phyloP scores from a whole-genome alignment of 805 yeast species.

The Ascoidea tarda region DNA sequence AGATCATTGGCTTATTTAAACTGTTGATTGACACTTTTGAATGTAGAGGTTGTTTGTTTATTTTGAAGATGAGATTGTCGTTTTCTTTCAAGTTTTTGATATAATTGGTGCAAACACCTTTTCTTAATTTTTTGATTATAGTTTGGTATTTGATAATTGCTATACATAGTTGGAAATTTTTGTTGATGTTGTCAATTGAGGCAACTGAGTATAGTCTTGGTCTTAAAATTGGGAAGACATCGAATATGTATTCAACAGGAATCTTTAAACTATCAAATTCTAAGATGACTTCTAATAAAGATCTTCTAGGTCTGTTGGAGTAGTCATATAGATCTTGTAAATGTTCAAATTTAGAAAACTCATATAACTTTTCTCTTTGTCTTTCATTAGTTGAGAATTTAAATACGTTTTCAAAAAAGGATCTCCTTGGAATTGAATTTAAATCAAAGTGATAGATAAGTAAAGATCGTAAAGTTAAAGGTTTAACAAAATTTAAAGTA shows the following conservation, averaged over 20 bases:
- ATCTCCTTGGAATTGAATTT: conserved; percentile 67
- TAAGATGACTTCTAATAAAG: conserved; percentile 65
- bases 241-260: conserved; percentile 65
- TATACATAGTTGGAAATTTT: conserved; percentile 48
- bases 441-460: conserved; percentile 74
- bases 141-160: conserved; percentile 86
- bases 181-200: conserved; percentile 28
- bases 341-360: conserved; percentile 58
- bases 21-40: conserved; percentile 20
- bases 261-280: conserved; percentile 70
- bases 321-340: conserved; percentile 78
- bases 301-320: conserved; percentile 86
- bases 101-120: conserved; percentile 78
- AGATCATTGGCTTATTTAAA: conserved; percentile 35
- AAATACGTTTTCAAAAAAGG: conserved; percentile 63
- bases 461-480: conserved; percentile 57
- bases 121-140: conserved; percentile 55
- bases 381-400: conserved; percentile 55
- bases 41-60: conserved; percentile 24
- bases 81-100: conserved; percentile 33
- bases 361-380: conserved; percentile 62
- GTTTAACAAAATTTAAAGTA: conserved; percentile 29
- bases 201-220: conserved; percentile 85
- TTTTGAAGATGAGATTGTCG: conserved; percentile 36
- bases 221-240: conserved; percentile 61